phyloP scores from a whole-genome alignment of 805 yeast species.

The Saccharomycopsis capsularis region DNA sequence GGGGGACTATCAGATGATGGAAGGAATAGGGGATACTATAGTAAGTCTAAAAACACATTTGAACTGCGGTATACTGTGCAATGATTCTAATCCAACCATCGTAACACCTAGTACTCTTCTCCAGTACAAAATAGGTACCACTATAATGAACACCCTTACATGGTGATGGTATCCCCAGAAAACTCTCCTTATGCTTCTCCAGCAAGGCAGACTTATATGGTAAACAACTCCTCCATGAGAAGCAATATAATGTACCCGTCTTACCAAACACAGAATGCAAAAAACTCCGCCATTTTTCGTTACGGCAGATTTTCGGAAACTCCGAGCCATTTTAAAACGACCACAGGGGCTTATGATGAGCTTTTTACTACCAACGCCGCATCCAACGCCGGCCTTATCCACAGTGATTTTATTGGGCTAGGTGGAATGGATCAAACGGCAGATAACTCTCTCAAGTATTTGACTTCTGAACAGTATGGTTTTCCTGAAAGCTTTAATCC shows the following conservation, averaged over 20 bases:
- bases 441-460: constrained; percentile 1
- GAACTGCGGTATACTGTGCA: too few relatives aligned
- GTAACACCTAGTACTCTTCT: not conserved
- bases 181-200: constrained; percentile 2
- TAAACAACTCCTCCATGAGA: not conserved
- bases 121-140: not conserved
- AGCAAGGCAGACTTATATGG: not conserved
- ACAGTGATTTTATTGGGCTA: not conserved
- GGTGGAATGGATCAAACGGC: not conserved
- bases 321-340: constrained; percentile 1
- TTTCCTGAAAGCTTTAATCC: constrained; percentile 48
- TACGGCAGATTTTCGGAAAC: not conserved
- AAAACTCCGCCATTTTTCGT: not conserved
- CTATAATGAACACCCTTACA: not conserved
- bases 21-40: not conserved
- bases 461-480: not conserved
- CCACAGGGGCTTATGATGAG: not conserved
- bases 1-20: not conserved
- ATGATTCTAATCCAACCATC: not conserved
- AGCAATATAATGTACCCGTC: not conserved
- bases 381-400: not conserved
- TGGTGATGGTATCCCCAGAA: not conserved
- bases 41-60: not conserved
- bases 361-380: not conserved
- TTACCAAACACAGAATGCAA: not conserved